Conservation (phyloP, 163 green algal species). For the Trebouxia gelatinosa region DNA sequence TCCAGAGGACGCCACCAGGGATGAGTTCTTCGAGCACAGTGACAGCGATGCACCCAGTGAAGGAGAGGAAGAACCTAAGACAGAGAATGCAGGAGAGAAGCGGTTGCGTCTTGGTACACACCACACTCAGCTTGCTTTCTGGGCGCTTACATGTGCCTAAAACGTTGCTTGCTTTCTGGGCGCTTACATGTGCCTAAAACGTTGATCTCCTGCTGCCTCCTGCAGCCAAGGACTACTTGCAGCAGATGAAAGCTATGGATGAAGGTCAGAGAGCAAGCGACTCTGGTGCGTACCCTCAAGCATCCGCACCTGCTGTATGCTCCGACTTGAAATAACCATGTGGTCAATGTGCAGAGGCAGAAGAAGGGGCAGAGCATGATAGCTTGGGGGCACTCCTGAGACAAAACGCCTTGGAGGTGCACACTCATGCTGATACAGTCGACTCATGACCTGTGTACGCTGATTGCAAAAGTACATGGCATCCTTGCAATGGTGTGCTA, state of each 20-base stretch:
- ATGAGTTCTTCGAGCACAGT: conserved; percentile 19
- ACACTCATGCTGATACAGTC: neutral
- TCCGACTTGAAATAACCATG: neutral
- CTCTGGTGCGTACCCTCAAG: neutral
- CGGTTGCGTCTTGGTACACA: conserved; percentile 20
- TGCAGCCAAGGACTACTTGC: conserved; percentile 30
- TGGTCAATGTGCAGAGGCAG: neutral
- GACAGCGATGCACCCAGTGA: conserved; percentile 1
- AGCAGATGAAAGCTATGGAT: neutral
- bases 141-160: neutral
- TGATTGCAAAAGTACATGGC: neutral
- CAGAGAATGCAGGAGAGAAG: conserved; percentile 24
- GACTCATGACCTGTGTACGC: neutral
- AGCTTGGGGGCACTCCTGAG: neutral
- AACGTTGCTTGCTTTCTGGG: neutral
- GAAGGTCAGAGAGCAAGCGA: neutral
- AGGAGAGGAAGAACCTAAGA: neutral
- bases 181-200: neutral
- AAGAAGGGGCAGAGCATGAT: conserved; percentile 12
- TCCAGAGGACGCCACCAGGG: neutral
- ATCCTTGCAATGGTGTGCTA: neutral
- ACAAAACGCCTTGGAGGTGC: conserved; percentile 28
- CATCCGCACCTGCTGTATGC: neutral
- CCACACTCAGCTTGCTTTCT: neutral
- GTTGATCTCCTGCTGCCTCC: neutral